A percentile compares a stretch with the other conserved stretches of the same genome.
These are phyloP conservation scores for Ophiostoma sp. DNA, from an alignment of 2,329 filamentous ascomycete genomes.

Conservation along the genomic window DNA sequence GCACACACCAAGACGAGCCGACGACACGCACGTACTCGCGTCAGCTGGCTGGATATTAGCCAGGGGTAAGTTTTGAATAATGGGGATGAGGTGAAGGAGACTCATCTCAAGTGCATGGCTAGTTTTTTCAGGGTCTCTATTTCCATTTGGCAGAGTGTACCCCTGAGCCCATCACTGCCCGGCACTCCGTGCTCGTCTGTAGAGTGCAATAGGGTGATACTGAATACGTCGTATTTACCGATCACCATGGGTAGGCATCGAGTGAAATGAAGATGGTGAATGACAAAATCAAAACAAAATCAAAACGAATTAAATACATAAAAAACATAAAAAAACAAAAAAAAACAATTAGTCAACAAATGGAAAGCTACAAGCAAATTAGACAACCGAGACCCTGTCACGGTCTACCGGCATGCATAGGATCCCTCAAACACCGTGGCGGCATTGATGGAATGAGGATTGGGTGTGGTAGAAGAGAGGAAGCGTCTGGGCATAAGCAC, in stretches of 20 bases:
- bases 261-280: no score
- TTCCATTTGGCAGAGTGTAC: neutral
- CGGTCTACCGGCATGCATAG: neutral
- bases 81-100: neutral
- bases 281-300: no score
- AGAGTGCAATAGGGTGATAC: neutral
- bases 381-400: neutral
- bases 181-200: neutral
- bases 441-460: conserved; percentile 1
- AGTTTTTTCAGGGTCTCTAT: neutral
- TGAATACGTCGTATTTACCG: no score
- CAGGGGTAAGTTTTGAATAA: neutral
- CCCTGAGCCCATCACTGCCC: neutral
- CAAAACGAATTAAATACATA: no score
- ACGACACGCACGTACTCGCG: no score
- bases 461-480: neutral
- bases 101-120: conserved; percentile 9
- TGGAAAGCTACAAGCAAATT: neutral
- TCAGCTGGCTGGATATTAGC: neutral
- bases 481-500: neutral
- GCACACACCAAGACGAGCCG: neutral
- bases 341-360: no score
- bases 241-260: no score
- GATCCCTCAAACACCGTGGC: neutral
- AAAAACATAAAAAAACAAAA: no score